phyloP scores from a whole-genome alignment of 306 rosid species.

The Medicago truncatula region MtrunA17r5.0-ANR NC_053043.1:41061001-41061500 shows the following conservation, averaged over 20 bases:
- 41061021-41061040: constrained; percentile 50
- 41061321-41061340: constrained; percentile 4
- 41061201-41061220: constrained; percentile 89
- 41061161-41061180: constrained; percentile 86
- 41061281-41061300: constrained; percentile 17
- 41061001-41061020: constrained; percentile 84
- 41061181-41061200: constrained; percentile 97
- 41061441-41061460: constrained; percentile 2
- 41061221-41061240: constrained; percentile 57
- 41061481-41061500: not conserved
- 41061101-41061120: constrained; percentile 32
- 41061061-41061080: constrained; percentile 20
- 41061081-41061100: constrained; percentile 29
- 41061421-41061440: too few relatives aligned
- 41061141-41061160: constrained; percentile 66
- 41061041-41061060: constrained; percentile 41
- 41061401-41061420: constrained; percentile 24
- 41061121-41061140: constrained; percentile 33
- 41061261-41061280: constrained; percentile 35
- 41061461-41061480: not conserved
- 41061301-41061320: constrained; percentile 23
- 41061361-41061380: constrained; percentile 1
- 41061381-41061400: constrained; percentile 4
- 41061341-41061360: constrained; percentile 26
- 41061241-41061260: constrained; percentile 19